Base-by-base conservation (phyloP, 2,329 filamentous ascomycete genomes). In the Talaromyces sp. region DNA sequence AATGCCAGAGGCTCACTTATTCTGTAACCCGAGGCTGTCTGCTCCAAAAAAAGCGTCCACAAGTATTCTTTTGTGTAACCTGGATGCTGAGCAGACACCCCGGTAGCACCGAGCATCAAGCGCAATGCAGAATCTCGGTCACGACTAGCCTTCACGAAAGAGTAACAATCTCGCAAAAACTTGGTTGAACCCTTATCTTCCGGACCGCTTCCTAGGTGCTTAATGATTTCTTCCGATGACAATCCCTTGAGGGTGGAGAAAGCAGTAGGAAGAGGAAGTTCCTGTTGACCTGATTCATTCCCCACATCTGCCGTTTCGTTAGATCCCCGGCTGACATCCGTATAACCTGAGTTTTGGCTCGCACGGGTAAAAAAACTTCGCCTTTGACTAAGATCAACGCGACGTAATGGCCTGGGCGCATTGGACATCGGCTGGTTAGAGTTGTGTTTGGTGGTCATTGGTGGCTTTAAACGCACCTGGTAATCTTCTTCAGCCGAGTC, bases 121-220 rank as follows among this genome's bases (percentile, higher is more conserved):
- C 62, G 66, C 35, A 67, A 63, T 33, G 70, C 59, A 39, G 70
- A 72, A 3, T 31, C n/a, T 41, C 70, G 55, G 17, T 63, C 60
- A 28, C 71, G 68, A 17, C 68, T 67, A 4, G 61, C 43, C 6
- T 70, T 63, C 19, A 74, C 62, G 2, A 64, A 61, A 25, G 67
- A 60, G 57, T 78, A 69, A 52, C 78, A 77, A 35, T 70, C 70
- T 28, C 64, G 66, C 31, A 81, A 62, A 58, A 79, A 80, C 5
- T 71, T 57, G 1, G 77, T 79, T 3, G 76, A 77, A 3, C 63
- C 59, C 17, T 55, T 64, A 61, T 79, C 75, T 22, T 69, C 63
- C 4, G 66, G 67, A 1, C 71, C 70, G 46, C 61, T 60, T 6
- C 77, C 76, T 43, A 81, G 66, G 43, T 71, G 65, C 33, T 58